These are phyloP conservation scores for Diaporthe sp. DNA, from an alignment of 2,329 filamentous ascomycete genomes.

Conservation along the genomic window DNA sequence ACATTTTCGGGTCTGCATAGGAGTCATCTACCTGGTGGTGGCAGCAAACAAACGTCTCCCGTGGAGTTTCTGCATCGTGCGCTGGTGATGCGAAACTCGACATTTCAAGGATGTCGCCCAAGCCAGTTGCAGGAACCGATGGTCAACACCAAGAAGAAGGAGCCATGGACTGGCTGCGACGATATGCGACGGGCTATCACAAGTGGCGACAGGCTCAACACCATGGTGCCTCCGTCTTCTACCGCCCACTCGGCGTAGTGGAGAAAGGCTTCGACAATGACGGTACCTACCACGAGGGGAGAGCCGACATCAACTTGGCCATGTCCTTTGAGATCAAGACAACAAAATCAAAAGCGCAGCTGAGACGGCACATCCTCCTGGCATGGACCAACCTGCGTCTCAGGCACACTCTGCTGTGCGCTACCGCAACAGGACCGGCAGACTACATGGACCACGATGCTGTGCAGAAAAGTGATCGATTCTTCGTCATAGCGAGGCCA, in stretches of 20 bases:
- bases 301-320: conserved; percentile 45
- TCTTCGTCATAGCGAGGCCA: conserved; percentile 25
- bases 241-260: conserved; percentile 41
- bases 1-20: background rate
- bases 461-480: conserved; percentile 20
- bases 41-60: background rate
- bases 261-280: conserved; percentile 47
- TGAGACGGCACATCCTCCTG: conserved; percentile 43
- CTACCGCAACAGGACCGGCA: conserved; percentile 37
- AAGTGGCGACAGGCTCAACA: conserved; percentile 31
- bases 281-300: conserved; percentile 45
- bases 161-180: conserved; percentile 26
- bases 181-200: conserved; percentile 36
- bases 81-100: background rate
- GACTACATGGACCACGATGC: conserved; percentile 39
- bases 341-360: conserved; percentile 35
- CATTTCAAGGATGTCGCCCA: background rate
- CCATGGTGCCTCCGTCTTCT: conserved; percentile 13
- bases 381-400: conserved; percentile 45
- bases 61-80: background rate
- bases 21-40: background rate
- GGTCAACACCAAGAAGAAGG: background rate
- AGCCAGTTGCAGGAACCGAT: background rate
- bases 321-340: conserved; percentile 42
- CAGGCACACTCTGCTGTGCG: conserved; percentile 42